Conservation (phyloP, 345 rosid species). For the Gynandropsis gynandra region DNA sequence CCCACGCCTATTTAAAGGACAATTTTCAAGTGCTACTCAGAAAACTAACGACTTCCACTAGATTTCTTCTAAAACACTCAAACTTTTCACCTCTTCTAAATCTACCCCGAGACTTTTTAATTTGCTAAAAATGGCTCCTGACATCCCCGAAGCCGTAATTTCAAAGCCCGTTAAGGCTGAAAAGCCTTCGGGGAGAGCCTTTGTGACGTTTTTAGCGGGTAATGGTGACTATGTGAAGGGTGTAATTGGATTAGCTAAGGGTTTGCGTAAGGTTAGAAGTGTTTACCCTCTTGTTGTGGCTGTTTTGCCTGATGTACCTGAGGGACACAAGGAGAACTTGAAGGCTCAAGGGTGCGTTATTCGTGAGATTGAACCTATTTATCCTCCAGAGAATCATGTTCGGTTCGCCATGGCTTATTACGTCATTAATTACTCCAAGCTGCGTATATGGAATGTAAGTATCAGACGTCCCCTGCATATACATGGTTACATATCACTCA, state of each 20-base stretch:
- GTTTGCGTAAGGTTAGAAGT: slow-evolving; percentile 55
- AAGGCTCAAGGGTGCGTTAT: slow-evolving; percentile 59
- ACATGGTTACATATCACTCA: no score
- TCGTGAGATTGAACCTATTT: slow-evolving; percentile 57
- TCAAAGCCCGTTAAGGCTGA: slow-evolving; percentile 29
- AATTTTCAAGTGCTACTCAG: slow-evolving; percentile 6
- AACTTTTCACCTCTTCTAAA: slow-evolving; percentile 5
- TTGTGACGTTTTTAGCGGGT: slow-evolving; percentile 70
- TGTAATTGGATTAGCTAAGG: slow-evolving; percentile 74
- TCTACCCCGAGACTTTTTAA: neutral
- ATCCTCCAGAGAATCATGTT: slow-evolving; percentile 64
- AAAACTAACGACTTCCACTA: neutral
- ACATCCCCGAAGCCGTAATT: slow-evolving; percentile 25
- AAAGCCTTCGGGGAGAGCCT: slow-evolving; percentile 34
- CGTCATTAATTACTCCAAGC: slow-evolving; percentile 80
- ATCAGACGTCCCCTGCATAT: no score
- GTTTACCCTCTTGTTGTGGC: slow-evolving; percentile 72
- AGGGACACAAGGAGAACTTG: slow-evolving; percentile 56
- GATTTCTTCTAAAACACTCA: slow-evolving; percentile 24
- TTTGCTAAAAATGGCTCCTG: slow-evolving; percentile 39
- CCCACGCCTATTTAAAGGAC: slow-evolving; percentile 14
- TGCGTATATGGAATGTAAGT: slow-evolving; percentile 80
- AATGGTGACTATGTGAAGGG: slow-evolving; percentile 70
- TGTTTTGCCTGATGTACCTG: slow-evolving; percentile 74
- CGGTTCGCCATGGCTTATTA: slow-evolving; percentile 73